Conservation (phyloP, 371 early-diverging fungal species). For the Mucor sp. region DNA sequence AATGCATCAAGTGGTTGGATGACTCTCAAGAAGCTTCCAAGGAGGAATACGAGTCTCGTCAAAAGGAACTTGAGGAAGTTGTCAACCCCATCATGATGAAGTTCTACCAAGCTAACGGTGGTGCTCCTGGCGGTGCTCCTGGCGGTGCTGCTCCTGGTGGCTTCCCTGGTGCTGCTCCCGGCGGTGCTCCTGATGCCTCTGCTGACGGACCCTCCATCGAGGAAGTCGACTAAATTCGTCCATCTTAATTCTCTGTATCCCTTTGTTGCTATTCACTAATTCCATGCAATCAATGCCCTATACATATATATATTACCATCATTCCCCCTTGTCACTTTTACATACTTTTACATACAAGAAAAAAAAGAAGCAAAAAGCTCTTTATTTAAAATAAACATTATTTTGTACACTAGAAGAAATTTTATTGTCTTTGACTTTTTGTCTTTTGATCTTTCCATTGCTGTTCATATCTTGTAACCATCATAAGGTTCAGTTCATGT, state of each 20-base stretch:
- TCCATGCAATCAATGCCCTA: neutral
- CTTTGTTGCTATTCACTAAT: neutral
- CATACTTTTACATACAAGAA: neutral
- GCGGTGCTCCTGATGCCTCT: constrained; percentile 47
- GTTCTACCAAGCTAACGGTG: constrained; percentile 74
- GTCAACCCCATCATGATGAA: constrained; percentile 90
- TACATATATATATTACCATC: neutral
- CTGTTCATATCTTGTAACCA: too few relatives aligned
- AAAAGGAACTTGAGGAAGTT: constrained; percentile 86
- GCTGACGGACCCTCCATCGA: constrained; percentile 54
- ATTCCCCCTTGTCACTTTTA: neutral
- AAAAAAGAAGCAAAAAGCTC: too few relatives aligned
- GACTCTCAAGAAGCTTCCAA: constrained; percentile 82
- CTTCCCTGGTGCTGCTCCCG: constrained; percentile 68
- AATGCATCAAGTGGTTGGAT: constrained; percentile 88
- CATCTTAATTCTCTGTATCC: neutral
- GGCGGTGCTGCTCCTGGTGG: constrained; percentile 49
- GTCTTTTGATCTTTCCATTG: too few relatives aligned
- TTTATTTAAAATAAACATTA: too few relatives aligned
- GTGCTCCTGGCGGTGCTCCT: constrained; percentile 66
- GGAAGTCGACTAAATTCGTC: constrained; percentile 45
- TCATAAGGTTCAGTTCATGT: too few relatives aligned
- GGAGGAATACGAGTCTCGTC: constrained; percentile 86
- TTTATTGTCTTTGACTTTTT: too few relatives aligned
- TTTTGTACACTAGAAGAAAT: too few relatives aligned